Evolutionary conservation across 176 grass and related monocot genomes (phyloP).

Genomic region (Eremochloa ophiuroides): DNA sequence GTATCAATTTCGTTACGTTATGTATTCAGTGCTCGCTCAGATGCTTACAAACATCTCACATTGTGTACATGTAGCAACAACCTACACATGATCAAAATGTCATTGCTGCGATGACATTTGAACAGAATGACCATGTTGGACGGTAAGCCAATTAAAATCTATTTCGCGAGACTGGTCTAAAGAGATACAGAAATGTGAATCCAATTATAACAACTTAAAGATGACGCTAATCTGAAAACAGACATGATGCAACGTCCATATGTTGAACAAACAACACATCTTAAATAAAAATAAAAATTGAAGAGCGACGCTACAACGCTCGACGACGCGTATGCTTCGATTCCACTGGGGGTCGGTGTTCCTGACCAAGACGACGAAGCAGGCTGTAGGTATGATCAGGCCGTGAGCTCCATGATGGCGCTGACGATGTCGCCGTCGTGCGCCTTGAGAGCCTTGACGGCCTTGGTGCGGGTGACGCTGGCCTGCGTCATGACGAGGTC

Average conservation of each 20-base stretch:
- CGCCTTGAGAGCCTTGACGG: slow-evolving; percentile 81
- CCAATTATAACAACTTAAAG: not conserved
- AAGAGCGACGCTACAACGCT: not conserved
- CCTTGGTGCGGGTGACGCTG: slow-evolving; percentile 65
- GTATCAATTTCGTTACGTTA: not conserved
- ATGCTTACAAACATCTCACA: not conserved
- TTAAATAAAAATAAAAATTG: not conserved
- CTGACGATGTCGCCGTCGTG: slow-evolving; percentile 90
- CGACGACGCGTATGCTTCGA: not conserved
- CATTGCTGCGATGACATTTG: not conserved
- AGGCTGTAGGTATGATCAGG: not conserved
- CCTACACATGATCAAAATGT: not conserved
- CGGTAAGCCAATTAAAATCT: not conserved
- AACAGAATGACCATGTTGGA: not conserved
- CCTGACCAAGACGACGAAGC: not conserved
- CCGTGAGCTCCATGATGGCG: slow-evolving; percentile 89
- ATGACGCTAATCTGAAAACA: not conserved
- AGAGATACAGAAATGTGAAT: too few relatives aligned
- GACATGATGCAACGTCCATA: not conserved
- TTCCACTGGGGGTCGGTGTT: not conserved
- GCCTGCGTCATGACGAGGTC: slow-evolving; percentile 97
- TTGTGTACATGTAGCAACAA: not conserved
- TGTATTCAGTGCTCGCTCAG: not conserved
- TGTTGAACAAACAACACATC: not conserved
- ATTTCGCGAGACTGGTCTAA: not conserved